Evolutionary conservation across 73 alveolate genomes (phyloP).

Genomic region (Uronychia binucleata): DNA sequence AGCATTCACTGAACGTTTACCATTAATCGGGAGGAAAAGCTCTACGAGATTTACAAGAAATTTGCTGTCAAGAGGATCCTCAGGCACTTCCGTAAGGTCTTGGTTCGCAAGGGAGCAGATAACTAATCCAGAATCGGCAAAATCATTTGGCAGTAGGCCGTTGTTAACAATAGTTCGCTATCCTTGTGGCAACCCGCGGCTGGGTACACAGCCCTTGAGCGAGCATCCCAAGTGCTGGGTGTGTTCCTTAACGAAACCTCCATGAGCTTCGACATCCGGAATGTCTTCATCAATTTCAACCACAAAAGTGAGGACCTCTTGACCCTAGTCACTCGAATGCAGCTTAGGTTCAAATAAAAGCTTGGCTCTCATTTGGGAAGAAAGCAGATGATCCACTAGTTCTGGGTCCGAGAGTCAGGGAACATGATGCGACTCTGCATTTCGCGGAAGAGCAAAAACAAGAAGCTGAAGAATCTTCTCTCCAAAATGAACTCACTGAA

Average conservation of each 20-base stretch:
- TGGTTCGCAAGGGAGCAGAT: not conserved
- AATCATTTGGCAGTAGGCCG: not conserved
- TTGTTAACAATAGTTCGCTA: not conserved
- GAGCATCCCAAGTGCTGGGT: not conserved
- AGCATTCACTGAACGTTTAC: not conserved
- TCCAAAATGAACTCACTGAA: not conserved
- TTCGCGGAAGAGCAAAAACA: not conserved
- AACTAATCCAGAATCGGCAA: not conserved
- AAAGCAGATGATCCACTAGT: not conserved
- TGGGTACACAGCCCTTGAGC: not conserved
- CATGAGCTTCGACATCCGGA: not conserved
- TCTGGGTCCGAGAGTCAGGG: not conserved
- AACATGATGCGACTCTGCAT: not conserved
- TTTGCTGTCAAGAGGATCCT: not conserved
- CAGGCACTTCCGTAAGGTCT: not conserved
- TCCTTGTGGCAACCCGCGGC: not conserved
- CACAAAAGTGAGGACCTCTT: not conserved
- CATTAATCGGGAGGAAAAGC: not conserved
- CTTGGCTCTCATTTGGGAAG: not conserved
- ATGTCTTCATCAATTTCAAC: not conserved
- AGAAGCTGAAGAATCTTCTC: not conserved
- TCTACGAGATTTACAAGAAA: not conserved
- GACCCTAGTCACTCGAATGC: not conserved
- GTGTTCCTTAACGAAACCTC: not conserved
- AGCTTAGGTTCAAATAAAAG: not conserved